phyloP scores from a whole-genome alignment of 441 rosid species.

The Pelargonium myrrhifolium region DNA sequence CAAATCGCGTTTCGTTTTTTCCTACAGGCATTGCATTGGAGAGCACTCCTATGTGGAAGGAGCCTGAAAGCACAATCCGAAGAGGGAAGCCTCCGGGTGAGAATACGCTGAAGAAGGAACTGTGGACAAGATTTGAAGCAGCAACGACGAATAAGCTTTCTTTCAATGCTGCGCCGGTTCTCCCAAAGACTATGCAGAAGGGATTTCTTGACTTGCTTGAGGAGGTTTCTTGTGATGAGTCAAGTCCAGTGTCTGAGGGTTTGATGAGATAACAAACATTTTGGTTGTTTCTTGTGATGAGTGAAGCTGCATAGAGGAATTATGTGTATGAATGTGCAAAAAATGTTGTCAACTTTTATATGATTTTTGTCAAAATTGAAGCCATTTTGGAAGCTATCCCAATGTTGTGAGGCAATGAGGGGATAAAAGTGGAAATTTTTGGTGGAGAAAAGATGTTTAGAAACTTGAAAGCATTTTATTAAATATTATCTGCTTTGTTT shows the following conservation, averaged over 20 bases:
- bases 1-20: background rate
- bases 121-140: slow-evolving; percentile 93
- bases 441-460: too few species aligned
- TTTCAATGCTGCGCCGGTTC: slow-evolving; percentile 27
- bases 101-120: slow-evolving; percentile 79
- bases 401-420: too few species aligned
- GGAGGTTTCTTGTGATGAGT: slow-evolving; percentile 58
- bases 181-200: slow-evolving; percentile 34
- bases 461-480: too few species aligned
- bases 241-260: slow-evolving; percentile 19
- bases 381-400: too few species aligned
- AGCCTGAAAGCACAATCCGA: slow-evolving; percentile 38
- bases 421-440: too few species aligned
- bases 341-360: too few species aligned
- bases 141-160: slow-evolving; percentile 37
- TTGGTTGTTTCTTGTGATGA: too few species aligned
- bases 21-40: slow-evolving; percentile 34
- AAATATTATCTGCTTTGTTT: too few species aligned
- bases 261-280: slow-evolving; percentile 21
- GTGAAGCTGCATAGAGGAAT: background rate
- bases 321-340: background rate
- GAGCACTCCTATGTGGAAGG: slow-evolving; percentile 67
- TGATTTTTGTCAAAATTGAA: too few species aligned
- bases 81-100: slow-evolving; percentile 65
- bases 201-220: slow-evolving; percentile 86